Base-by-base conservation (phyloP, 106 monocot species). In the Apostasia shenzhenica region DNA sequence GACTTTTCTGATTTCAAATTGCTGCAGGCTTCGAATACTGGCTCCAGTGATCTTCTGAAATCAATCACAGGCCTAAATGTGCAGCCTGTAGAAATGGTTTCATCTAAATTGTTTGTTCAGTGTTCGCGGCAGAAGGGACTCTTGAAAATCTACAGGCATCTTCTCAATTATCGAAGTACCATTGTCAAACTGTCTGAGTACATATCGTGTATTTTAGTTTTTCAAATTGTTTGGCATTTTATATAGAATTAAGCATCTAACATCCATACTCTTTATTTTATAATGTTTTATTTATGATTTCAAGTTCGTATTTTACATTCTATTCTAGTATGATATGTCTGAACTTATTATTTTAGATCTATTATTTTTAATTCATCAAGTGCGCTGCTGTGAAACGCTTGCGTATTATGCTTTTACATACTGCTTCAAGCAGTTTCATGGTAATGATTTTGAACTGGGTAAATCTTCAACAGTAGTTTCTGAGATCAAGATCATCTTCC, bases 61-160 rank as follows among this genome's bases (percentile, higher is more conserved):
- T 99, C 99, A 79, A 93, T 99, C 57, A 83, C 90, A 60, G 92
- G 99, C 38, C 73, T 99, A 74, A 88, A 85, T 77, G 87, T 99
- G 60, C 81, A 90, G 45, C 90, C 93, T 40, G 99, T 99, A 11
- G 92, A 93, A 75, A 90, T 99, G 92, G 99, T 80, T 76, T 74
- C 80, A 58, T 87, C 99, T 44, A 99, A 99, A 70, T 66, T 99
- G 57, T 99, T 99, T 90, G 90, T 99, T 51, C 99, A 99, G 63
- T 93, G 99, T 73, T 93, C 99, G 67, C 82, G 99, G 55, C 86
- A 93, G 68, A 99, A 87, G 72, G 89, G 90, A 12, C 93, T 99
- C 62, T 55, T 89, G 2, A 92, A 99, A 75, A 88, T 99, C 37
- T 99, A 99, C 78, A 82, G 76, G 55, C 99, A 99, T 72, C 78